phyloP scores from a whole-genome alignment of 2,329 filamentous ascomycete genomes.

The Phialophora tarda region DNA sequence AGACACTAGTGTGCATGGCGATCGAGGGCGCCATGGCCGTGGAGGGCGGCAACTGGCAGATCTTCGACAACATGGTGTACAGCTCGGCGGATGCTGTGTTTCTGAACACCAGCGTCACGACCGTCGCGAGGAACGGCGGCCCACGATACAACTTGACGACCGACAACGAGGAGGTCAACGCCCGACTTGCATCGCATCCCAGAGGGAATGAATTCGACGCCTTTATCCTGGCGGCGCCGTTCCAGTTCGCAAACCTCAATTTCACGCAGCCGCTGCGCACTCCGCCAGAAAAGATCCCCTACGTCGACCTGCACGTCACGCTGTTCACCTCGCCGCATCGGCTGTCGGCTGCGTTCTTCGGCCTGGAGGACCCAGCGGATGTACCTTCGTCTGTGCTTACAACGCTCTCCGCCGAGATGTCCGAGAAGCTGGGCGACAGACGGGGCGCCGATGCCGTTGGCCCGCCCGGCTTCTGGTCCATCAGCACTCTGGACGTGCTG shows the following conservation, averaged over 20 bases:
- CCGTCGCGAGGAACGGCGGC: slow-evolving; percentile 58
- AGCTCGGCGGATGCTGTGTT: slow-evolving; percentile 65
- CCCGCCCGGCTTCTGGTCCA: slow-evolving; percentile 79
- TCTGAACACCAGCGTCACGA: slow-evolving; percentile 71
- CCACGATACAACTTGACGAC: slow-evolving; percentile 43
- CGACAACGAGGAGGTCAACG: slow-evolving; percentile 43
- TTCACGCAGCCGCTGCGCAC: slow-evolving; percentile 52
- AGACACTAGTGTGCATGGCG: slow-evolving; percentile 90
- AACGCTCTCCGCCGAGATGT: slow-evolving; percentile 70
- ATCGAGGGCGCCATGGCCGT: slow-evolving; percentile 81
- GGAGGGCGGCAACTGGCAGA: slow-evolving; percentile 88
- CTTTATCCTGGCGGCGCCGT: slow-evolving; percentile 81
- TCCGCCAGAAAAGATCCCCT: slow-evolving; percentile 78
- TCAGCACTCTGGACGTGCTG: slow-evolving; percentile 72
- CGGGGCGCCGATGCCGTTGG: slow-evolving; percentile 66
- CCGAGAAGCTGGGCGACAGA: slow-evolving; percentile 42
- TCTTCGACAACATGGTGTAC: slow-evolving; percentile 82
- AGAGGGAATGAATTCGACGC: slow-evolving; percentile 66
- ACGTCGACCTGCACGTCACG: slow-evolving; percentile 85
- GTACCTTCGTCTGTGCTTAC: slow-evolving; percentile 81
- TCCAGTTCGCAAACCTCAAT: slow-evolving; percentile 76
- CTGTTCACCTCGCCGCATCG: slow-evolving; percentile 78
- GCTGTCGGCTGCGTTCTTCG: slow-evolving; percentile 77
- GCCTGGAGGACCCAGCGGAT: slow-evolving; percentile 58
- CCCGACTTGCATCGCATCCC: slow-evolving; percentile 15